Percentiles rank a stretch among this genome's conserved stretches.
Conservation (phyloP, 345 rosid species). For the Capsella bursapastoris region DNA sequence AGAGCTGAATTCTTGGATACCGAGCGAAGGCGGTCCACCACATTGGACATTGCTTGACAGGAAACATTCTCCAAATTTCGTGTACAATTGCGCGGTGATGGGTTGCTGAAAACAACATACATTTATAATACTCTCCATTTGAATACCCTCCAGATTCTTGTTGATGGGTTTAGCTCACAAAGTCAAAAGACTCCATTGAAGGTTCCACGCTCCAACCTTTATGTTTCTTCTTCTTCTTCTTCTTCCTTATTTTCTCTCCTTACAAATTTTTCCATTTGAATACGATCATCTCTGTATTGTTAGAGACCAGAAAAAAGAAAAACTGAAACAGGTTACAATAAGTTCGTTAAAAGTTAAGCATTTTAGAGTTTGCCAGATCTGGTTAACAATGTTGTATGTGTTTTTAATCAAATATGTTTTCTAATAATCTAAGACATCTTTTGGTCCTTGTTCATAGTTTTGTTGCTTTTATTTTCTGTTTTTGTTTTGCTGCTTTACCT, state of each 20-base stretch:
- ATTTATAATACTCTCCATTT: constrained; percentile 30
- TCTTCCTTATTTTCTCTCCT: constrained; percentile 33
- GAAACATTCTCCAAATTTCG: constrained; percentile 80
- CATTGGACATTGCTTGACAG: constrained; percentile 78
- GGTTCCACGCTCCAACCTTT: constrained; percentile 39
- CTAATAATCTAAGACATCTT: constrained; percentile 29
- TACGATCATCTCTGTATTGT: constrained; percentile 42
- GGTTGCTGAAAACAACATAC: constrained; percentile 64
- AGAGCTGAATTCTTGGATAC: constrained; percentile 88
- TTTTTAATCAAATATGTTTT: constrained; percentile 26
- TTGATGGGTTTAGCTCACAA: constrained; percentile 35
- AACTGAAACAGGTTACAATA: constrained; percentile 42
- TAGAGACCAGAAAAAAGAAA: constrained; percentile 35
- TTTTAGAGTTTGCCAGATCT: constrained; percentile 38
- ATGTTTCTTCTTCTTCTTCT: constrained; percentile 24
- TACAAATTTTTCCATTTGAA: constrained; percentile 37
- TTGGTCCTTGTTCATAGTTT: constrained; percentile 33
- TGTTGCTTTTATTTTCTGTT: neutral
- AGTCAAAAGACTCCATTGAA: constrained; percentile 35
- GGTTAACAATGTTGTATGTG: constrained; percentile 45
- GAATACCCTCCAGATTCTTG: constrained; percentile 39
- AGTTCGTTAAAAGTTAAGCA: constrained; percentile 40
- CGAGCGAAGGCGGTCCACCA: constrained; percentile 77
- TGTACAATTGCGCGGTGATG: constrained; percentile 97
- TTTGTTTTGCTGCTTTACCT: neutral